Base-by-base conservation (phyloP, 257 asterid genomes). In the Lithospermum erythrorhizon region DNA sequence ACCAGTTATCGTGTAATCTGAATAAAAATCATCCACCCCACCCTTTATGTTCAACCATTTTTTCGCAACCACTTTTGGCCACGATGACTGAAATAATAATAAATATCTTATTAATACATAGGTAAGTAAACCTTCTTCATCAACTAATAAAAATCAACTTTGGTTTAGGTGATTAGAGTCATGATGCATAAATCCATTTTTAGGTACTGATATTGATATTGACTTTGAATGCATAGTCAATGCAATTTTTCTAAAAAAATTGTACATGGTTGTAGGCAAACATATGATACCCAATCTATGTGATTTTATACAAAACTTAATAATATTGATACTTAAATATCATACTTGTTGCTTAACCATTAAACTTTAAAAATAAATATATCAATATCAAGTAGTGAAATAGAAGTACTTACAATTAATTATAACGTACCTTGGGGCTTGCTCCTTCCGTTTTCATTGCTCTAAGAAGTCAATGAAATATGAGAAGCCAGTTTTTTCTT, bases 11-110 rank as follows among this genome's bases (percentile, higher is more conserved):
- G 22, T 62, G 62, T 79, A 72, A 75, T 83, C 95, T 0, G 96
- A 87, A 56, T 78, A 76, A 75, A 79, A 87, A 65, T 83, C 90
- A 66, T 87, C 73, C 6, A 70, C 59, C 2, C 83, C 69, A 52
- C 74, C 73, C 61, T 71, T 81, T 41, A 81, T 69, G 55, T 83
- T 87, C 80, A 90, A 69, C 94, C 91, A 80, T 72, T 83, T 90
- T 62, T 67, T 77, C 15, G 68, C 95, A 47, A 87, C 90, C 71
- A 60, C 73, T 72, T 76, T 81, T 1, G 95, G 81, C 95, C 90
- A 85, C 24, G 90, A 83, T 8, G 79, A 71, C 95, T 84, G 80
- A 2, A 73, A 4, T 29, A n/a, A 54, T 5, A 6, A 51, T 20
- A 24, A 56, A 56, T 17, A 23, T 25, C 11, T 22, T 24, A 54